Conservation (phyloP, 2,329 filamentous ascomycete genomes). For the Paecilomyces niveus region DNA sequence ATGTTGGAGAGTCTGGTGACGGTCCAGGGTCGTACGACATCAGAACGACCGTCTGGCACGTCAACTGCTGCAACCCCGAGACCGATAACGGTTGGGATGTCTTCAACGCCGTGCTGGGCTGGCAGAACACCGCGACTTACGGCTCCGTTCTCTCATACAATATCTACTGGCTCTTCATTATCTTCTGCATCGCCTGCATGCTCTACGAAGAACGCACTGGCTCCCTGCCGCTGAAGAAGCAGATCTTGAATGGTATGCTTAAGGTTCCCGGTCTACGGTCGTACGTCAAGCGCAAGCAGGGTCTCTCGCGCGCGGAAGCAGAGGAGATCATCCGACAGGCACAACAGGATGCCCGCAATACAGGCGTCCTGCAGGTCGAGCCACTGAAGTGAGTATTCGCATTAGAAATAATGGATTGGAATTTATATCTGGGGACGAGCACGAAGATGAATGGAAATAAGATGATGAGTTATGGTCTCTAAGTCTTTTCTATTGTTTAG, state of each 20-base stretch:
- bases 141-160: conserved; percentile 83
- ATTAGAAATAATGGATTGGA: not conserved
- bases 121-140: conserved; percentile 82
- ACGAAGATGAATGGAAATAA: not conserved
- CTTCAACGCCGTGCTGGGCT: conserved; percentile 78
- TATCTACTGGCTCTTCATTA: conserved; percentile 71
- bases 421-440: not conserved
- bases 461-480: not conserved
- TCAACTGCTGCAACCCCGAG: conserved; percentile 74
- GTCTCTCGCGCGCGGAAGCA: conserved; percentile 5
- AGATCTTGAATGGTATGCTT: conserved; percentile 8
- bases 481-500: not conserved
- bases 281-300: conserved; percentile 12
- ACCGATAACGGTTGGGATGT: conserved; percentile 74
- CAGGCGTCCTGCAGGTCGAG: not conserved
- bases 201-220: not conserved
- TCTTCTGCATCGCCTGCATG: conserved; percentile 22
- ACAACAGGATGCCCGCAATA: not conserved
- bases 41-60: conserved; percentile 69
- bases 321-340: conserved; percentile 10
- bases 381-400: not conserved
- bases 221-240: conserved; percentile 11
- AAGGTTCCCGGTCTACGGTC: conserved; percentile 15
- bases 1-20: conserved; percentile 34
- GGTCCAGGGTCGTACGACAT: conserved; percentile 77